Evolutionary conservation across 176 grass and related monocot species (phyloP).

Genomic region (Zoysia pacifica): DNA sequence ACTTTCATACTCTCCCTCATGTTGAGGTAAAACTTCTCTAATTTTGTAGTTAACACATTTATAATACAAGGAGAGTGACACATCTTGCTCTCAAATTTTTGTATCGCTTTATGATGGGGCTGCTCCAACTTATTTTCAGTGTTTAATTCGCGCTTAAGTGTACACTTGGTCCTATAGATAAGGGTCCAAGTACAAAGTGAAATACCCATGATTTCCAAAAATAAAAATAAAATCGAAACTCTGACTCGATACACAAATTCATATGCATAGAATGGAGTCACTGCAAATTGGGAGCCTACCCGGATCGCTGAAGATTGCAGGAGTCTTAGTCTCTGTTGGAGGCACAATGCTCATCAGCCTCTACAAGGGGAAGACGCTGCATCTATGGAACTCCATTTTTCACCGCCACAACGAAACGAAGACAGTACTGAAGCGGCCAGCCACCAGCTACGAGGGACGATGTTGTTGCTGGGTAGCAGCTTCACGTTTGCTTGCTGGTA

Average conservation of each 20-base stretch:
- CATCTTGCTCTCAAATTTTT: not conserved
- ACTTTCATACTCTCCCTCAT: constrained; percentile 57
- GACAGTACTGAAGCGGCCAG: not conserved
- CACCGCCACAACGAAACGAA: not conserved
- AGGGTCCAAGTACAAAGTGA: not conserved
- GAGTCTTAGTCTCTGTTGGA: constrained; percentile 41
- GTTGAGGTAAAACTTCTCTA: constrained; percentile 44
- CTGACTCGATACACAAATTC: not conserved
- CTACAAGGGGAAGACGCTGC: constrained; percentile 58
- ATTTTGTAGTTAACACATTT: not conserved
- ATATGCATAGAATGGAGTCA: constrained; percentile 40
- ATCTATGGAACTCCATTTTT: constrained; percentile 47
- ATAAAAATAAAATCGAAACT: not conserved
- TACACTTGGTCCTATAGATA: not conserved
- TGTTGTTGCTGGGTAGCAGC: constrained; percentile 46
- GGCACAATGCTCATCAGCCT: constrained; percentile 54
- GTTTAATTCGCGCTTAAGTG: not conserved
- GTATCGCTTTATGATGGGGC: not conserved
- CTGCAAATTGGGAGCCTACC: constrained; percentile 15
- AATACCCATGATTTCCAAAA: not conserved
- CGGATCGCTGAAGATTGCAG: constrained; percentile 39
- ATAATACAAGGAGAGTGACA: not conserved
- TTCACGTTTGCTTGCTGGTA: constrained; percentile 59
- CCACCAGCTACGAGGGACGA: constrained; percentile 41
- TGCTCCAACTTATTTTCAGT: too few relatives aligned